Evolutionary conservation across 2,329 filamentous ascomycete species (phyloP), one percentile per base, ranked within the genome.

Genomic region (Nigrograna mackinnonii): DNA sequence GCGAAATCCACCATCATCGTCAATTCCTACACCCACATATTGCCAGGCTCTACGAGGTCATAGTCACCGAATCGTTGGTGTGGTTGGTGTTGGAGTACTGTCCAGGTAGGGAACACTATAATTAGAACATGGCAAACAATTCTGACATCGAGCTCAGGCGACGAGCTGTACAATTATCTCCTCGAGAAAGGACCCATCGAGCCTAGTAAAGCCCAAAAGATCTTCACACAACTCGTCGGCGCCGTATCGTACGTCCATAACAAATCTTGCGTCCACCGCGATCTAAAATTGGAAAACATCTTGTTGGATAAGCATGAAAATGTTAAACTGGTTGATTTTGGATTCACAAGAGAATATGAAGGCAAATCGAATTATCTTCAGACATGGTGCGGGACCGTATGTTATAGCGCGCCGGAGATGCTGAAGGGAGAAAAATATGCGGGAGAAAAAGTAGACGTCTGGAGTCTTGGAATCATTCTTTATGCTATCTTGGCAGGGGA

Each of bases 21-120:
- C 94, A 99, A 70, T 96, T 99, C 70, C 81, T 96, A 52, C 94
- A 99, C 64, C 94, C 94, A 17, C 94, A 99, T 72, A 99, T 99
- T 59, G 91, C 94, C 34, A 83, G 94, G 37, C 77, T 99, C 17
- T 97, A 99, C 76, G 94, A 99, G 75, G 92, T 99, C 46, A 95
- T 99, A 58, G 91, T 99, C 49, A 99, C 94, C 2, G 94, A 99
- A 72, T 85, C 77, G 37, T 71, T 97, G 68, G 95, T 99, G 39
- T 99, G 94, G 94, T 79, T 99, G 62, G 94, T 95, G 21, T 75
- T 99, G 60, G 94, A 99, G 74, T 99, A 96, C 68, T 99, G 94
- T 71, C 86, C 89, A 50, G 91, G 89, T 91, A 81, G 37, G 47
- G 4, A 35, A 41, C 37, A 22, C 44, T 17, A 13, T 37, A 11